A percentile compares a stretch with the other conserved stretches of the same genome.
Evolutionary conservation across 371 early-diverging fungal species (phyloP).

Genomic region (Actinomortierella wolfii): DNA sequence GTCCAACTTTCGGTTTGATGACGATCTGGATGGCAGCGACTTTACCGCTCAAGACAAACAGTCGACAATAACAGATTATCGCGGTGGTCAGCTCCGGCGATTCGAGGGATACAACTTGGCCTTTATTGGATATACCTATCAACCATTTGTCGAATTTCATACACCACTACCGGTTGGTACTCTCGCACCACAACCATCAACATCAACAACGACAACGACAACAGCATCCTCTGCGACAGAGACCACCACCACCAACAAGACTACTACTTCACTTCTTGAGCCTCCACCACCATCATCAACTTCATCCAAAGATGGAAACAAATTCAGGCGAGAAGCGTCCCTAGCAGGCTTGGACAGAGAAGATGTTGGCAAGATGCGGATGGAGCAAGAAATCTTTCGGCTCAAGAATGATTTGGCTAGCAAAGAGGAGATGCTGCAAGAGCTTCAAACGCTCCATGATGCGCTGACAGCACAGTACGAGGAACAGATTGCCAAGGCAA

Average conservation of each 20-base stretch:
- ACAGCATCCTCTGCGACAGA: not conserved
- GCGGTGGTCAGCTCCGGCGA: conserved; percentile 46
- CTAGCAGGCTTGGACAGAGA: conserved; percentile 38
- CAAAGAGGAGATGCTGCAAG: conserved; percentile 30
- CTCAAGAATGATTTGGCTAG: conserved; percentile 20
- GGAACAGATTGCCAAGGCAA: conserved; percentile 25
- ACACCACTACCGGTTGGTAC: not conserved
- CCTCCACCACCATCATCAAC: no score
- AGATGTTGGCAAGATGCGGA: conserved; percentile 37
- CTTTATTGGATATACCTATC: conserved; percentile 86
- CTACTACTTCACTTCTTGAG: not conserved
- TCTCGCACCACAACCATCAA: no score
- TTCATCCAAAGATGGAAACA: no score
- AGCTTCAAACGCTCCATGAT: conserved; percentile 33
- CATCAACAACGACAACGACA: no score
- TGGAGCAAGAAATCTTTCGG: conserved; percentile 41
- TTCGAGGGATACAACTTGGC: conserved; percentile 78
- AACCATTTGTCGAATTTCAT: conserved; percentile 36
- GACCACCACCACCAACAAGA: not conserved
- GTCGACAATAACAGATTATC: conserved; percentile 48
- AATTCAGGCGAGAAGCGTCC: conserved; percentile 28
- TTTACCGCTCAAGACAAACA: conserved; percentile 36
- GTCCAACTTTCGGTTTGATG: conserved; percentile 80
- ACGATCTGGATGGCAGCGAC: conserved; percentile 59
- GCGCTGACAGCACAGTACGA: conserved; percentile 29